Evolutionary conservation across 2,329 filamentous ascomycete species (phyloP).

Genomic region (Zarea fungicola): DNA sequence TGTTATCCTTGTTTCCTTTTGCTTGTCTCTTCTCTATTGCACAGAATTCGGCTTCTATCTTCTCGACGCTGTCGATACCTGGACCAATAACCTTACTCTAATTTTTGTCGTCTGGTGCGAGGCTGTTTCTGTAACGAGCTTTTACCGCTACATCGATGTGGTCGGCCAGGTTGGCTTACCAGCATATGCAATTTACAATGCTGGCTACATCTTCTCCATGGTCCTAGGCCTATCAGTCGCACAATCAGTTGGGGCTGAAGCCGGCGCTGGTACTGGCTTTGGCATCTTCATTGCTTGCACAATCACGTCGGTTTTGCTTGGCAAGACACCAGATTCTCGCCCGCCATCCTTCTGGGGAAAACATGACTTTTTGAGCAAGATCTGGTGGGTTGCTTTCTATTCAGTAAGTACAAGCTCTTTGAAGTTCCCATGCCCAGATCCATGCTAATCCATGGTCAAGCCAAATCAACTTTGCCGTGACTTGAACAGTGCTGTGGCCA

Average conservation of each 20-base stretch:
- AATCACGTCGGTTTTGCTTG: conserved; percentile 29
- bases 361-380: conserved; percentile 31
- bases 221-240: conserved; percentile 43
- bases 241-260: conserved; percentile 35
- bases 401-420: conserved; percentile 34
- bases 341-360: conserved; percentile 39
- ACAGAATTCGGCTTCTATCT: conserved; percentile 50
- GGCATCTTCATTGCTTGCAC: conserved; percentile 39
- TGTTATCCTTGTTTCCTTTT: conserved; percentile 39
- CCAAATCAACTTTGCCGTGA: conserved; percentile 48
- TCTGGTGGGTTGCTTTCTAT: conserved; percentile 49
- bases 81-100: conserved; percentile 46
- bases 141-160: conserved; percentile 44
- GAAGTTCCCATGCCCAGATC: not conserved
- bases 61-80: conserved; percentile 46
- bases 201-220: conserved; percentile 44
- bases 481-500: conserved; percentile 43
- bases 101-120: conserved; percentile 48
- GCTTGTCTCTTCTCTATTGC: conserved; percentile 48
- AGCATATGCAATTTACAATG: conserved; percentile 37
- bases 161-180: conserved; percentile 34
- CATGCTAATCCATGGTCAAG: conserved; percentile 24
- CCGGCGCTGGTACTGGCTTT: conserved; percentile 44
- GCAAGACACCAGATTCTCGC: conserved; percentile 31
- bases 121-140: conserved; percentile 43